These are phyloP conservation scores for Gossypium raimondii DNA, from an alignment of 345 rosid species.

Conservation along the genomic window DNA sequence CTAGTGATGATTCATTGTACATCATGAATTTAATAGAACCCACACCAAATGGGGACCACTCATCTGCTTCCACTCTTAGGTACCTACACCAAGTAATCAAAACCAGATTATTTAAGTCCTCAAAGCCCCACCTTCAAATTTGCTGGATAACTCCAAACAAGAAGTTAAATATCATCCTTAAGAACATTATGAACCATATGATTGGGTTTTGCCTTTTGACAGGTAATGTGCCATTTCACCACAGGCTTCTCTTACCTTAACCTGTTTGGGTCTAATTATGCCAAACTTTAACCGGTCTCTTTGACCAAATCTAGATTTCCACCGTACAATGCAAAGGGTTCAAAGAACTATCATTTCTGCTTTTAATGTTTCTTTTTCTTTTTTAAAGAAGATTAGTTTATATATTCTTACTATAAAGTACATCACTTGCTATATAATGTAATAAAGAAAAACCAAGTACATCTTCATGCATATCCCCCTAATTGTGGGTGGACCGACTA, in stretches of 20 bases:
- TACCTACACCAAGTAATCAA: neutral
- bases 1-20: neutral
- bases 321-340: neutral
- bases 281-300: neutral
- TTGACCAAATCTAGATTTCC: neutral
- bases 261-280: neutral
- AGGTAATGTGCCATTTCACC: neutral
- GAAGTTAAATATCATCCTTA: no score
- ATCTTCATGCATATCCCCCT: neutral
- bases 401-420: neutral
- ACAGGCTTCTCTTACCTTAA: neutral
- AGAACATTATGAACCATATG: neutral
- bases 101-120: neutral
- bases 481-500: conserved; percentile 26
- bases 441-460: neutral
- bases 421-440: neutral
- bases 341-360: neutral
- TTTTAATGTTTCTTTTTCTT: neutral
- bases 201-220: neutral
- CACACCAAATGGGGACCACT: neutral
- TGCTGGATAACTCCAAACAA: no score
- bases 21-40: neutral
- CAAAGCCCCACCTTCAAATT: no score
- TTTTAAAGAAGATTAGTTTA: neutral
- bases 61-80: conserved; percentile 1